Evolutionary conservation across 768 basidiomycete genomes (phyloP).

Genomic region (Rhodotorula paludigena): DNA sequence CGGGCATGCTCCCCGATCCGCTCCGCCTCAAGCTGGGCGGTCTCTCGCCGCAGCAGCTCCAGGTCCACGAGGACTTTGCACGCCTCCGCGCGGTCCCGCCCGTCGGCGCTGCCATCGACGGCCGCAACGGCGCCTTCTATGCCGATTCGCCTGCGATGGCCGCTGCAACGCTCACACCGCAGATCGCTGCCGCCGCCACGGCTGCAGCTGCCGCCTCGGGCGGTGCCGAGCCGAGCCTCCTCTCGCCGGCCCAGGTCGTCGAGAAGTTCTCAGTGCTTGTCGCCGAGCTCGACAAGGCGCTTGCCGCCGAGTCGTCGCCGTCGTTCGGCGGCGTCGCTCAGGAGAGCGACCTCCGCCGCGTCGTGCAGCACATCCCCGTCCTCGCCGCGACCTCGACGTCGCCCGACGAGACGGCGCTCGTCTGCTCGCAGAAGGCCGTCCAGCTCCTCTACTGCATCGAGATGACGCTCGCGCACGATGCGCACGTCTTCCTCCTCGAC

Average conservation of each 20-base stretch:
- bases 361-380: slow-evolving; percentile 74
- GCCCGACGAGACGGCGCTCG: slow-evolving; percentile 76
- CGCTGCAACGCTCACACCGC: slow-evolving; percentile 6
- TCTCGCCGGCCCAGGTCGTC: slow-evolving; percentile 76
- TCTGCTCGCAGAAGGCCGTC: slow-evolving; percentile 94
- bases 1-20: slow-evolving; percentile 73
- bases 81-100: slow-evolving; percentile 18
- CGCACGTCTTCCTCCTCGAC: slow-evolving; percentile 77
- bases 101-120: slow-evolving; percentile 18
- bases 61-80: slow-evolving; percentile 96
- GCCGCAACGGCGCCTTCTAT: slow-evolving; percentile 33
- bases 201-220: not conserved
- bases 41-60: slow-evolving; percentile 70
- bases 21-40: slow-evolving; percentile 78
- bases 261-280: slow-evolving; percentile 67
- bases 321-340: slow-evolving; percentile 67
- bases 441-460: slow-evolving; percentile 87
- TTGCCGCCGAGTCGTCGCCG: slow-evolving; percentile 68
- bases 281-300: slow-evolving; percentile 70
- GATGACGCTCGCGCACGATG: slow-evolving; percentile 76
- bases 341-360: slow-evolving; percentile 77
- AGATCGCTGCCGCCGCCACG: not conserved
- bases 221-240: slow-evolving; percentile 33
- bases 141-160: slow-evolving; percentile 34
- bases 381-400: slow-evolving; percentile 75